Conservation (phyloP, 768 basidiomycete species). For the Lentinula sp. region DNA sequence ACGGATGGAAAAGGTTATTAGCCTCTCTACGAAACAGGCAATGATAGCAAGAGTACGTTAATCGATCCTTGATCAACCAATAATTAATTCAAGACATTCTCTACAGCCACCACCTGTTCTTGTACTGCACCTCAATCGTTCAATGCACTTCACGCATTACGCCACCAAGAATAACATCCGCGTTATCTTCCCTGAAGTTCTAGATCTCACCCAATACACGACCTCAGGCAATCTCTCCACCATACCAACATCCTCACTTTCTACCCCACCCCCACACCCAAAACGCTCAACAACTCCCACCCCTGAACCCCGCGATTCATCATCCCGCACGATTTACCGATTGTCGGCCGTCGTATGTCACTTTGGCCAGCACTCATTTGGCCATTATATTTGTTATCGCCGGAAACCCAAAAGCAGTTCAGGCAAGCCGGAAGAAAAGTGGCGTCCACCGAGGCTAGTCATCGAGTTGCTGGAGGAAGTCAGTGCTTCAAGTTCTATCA, state of each 20-base stretch:
- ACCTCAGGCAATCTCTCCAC: slow-evolving; percentile 78
- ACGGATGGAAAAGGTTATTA: slow-evolving; percentile 70
- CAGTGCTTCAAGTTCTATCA: neutral
- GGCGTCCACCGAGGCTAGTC: slow-evolving; percentile 29
- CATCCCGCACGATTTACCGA: slow-evolving; percentile 74
- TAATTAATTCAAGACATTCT: neutral
- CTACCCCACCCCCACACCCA: slow-evolving; percentile 46
- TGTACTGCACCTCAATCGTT: slow-evolving; percentile 87
- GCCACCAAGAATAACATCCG: slow-evolving; percentile 81
- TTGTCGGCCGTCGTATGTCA: slow-evolving; percentile 86
- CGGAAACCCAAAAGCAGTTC: slow-evolving; percentile 56
- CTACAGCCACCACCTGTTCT: slow-evolving; percentile 81
- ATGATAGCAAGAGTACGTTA: slow-evolving; percentile 80
- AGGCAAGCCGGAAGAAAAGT: slow-evolving; percentile 31
- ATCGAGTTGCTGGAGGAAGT: slow-evolving; percentile 14
- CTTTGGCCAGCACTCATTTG: slow-evolving; percentile 88
- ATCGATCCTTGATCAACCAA: too few species aligned
- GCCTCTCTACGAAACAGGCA: slow-evolving; percentile 83
- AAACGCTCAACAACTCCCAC: slow-evolving; percentile 52
- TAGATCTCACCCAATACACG: slow-evolving; percentile 86
- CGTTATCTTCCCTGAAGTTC: slow-evolving; percentile 72
- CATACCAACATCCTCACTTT: slow-evolving; percentile 65
- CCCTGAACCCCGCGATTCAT: slow-evolving; percentile 37
- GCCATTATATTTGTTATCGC: slow-evolving; percentile 91
- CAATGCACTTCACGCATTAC: slow-evolving; percentile 69